Evolutionary conservation across 2,329 filamentous ascomycete species (phyloP).

Genomic region (Ophiostoma fasciatum): DNA sequence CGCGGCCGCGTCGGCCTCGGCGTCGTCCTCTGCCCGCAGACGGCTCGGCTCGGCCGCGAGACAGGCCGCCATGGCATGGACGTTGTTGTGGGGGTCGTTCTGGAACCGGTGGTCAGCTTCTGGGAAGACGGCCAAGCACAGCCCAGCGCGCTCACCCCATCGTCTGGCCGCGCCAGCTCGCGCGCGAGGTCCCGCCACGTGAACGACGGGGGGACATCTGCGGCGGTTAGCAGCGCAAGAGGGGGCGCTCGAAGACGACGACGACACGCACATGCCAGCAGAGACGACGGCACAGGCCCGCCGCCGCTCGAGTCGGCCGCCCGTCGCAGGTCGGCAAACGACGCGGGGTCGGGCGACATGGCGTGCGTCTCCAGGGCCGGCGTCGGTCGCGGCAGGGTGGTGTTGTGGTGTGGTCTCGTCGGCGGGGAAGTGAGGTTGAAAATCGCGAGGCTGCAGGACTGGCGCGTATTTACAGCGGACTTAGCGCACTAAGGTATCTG

Average conservation of each 20-base stretch:
- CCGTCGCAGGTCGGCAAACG: slow-evolving; percentile 4
- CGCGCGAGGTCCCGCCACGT: slow-evolving; percentile 8
- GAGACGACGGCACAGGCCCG: background rate
- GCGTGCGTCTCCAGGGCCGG: background rate
- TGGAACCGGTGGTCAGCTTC: no score
- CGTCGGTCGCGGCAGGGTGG: no score
- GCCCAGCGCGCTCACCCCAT: no score
- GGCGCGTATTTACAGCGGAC: no score
- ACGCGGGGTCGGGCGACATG: background rate
- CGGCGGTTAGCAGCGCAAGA: no score
- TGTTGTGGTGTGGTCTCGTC: no score
- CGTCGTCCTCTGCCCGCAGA: background rate
- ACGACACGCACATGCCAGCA: background rate
- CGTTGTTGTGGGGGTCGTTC: no score
- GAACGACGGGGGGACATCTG: slow-evolving; percentile 4
- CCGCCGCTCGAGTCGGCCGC: slow-evolving; percentile 1
- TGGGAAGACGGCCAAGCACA: no score
- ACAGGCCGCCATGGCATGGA: slow-evolving; percentile 5
- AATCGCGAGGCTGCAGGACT: no score
- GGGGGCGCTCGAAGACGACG: no score
- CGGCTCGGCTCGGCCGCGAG: slow-evolving; percentile 3
- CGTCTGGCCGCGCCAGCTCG: slow-evolving; percentile 2
- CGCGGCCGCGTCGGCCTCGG: background rate
- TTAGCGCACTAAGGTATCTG: no score
- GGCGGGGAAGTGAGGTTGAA: no score